phyloP scores from a whole-genome alignment of 2,329 filamentous ascomycete species.

The Pseudogymnoascus sp. region DNA sequence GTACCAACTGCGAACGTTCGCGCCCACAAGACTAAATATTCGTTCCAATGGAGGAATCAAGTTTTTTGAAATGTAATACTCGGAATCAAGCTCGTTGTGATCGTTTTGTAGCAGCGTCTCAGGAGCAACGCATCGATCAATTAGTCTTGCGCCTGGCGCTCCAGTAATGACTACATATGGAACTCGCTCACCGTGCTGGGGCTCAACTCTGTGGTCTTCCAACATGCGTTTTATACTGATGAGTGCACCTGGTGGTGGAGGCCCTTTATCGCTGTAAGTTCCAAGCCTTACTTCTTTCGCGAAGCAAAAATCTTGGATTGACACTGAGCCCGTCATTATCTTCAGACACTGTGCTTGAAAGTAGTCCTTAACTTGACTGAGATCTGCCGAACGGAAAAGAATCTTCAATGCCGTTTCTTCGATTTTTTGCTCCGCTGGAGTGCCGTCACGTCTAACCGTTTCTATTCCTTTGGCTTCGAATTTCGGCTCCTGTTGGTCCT shows the following conservation, averaged over 20 bases:
- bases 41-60: constrained; percentile 89
- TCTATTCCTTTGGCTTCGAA: constrained; percentile 99
- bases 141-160: constrained; percentile 74
- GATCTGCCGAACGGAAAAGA: constrained; percentile 81
- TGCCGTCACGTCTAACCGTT: constrained; percentile 90
- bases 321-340: constrained; percentile 82
- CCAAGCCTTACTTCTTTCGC: constrained; percentile 86
- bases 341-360: constrained; percentile 87
- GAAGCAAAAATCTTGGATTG: constrained; percentile 93
- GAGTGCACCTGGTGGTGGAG: constrained; percentile 77
- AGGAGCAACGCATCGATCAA: constrained; percentile 84
- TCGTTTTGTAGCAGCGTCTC: constrained; percentile 72
- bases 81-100: constrained; percentile 75
- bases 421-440: constrained; percentile 91
- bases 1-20: constrained; percentile 85
- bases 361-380: constrained; percentile 81
- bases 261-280: constrained; percentile 74
- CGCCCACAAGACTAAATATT: constrained; percentile 93
- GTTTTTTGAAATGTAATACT: constrained; percentile 97
- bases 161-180: constrained; percentile 91
- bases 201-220: constrained; percentile 75
- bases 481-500: constrained; percentile 67
- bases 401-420: constrained; percentile 86
- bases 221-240: constrained; percentile 84
- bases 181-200: constrained; percentile 90